Evolutionary conservation across 169 alveolate genomes (phyloP).

Genomic region (Cyclospora cayetanensis): DNA sequence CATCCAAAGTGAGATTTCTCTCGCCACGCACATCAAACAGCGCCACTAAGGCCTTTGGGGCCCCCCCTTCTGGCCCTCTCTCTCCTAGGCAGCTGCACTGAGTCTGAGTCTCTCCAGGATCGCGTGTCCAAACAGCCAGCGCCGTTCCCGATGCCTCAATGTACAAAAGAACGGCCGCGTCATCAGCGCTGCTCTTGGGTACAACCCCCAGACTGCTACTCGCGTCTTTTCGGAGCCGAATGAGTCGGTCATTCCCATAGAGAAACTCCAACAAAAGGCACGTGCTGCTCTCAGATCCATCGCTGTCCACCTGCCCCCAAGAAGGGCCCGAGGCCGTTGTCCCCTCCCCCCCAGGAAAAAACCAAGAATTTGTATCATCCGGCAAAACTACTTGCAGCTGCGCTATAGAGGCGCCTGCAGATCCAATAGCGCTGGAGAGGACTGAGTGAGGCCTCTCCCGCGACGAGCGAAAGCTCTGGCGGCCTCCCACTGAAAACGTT

Average conservation of each 20-base stretch:
- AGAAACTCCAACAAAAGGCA: conserved; percentile 23
- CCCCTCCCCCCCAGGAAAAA: neutral
- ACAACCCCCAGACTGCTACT: neutral
- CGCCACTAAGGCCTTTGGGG: neutral
- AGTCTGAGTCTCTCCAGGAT: neutral
- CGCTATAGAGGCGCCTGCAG: neutral
- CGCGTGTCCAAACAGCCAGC: neutral
- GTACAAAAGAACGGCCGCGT: neutral
- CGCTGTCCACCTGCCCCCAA: neutral
- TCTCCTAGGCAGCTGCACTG: neutral
- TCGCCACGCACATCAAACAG: neutral
- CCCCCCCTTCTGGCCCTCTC: neutral
- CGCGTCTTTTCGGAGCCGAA: neutral
- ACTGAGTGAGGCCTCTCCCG: neutral
- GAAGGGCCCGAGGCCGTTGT: no score
- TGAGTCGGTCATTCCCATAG: conserved; percentile 25
- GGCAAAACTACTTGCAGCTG: conserved; percentile 38
- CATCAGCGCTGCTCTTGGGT: neutral
- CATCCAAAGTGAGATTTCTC: neutral
- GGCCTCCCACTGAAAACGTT: neutral
- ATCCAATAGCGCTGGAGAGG: neutral
- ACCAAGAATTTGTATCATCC: neutral
- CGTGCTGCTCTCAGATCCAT: neutral
- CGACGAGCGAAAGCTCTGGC: neutral
- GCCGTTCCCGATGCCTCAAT: neutral